Percentiles rank a stretch among this genome's conserved stretches.
phyloP scores from a whole-genome alignment of 768 basidiomycete genomes.

The Leucosporidium yakuticum region DNA sequence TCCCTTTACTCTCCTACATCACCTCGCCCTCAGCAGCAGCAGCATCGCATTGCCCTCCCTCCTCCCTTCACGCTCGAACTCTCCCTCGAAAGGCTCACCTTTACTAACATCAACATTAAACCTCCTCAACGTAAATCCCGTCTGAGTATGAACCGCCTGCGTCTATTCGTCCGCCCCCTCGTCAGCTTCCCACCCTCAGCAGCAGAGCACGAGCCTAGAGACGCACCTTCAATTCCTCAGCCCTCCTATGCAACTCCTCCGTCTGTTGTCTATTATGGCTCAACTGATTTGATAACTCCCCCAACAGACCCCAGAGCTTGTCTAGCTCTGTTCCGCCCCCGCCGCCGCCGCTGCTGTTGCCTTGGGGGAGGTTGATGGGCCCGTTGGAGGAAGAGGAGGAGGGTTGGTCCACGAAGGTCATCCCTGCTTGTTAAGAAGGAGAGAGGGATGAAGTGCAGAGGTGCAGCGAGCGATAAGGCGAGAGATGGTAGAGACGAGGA shows the following conservation, averaged over 20 bases:
- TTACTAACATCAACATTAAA: conserved; percentile 82
- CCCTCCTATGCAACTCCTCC: conserved; percentile 60
- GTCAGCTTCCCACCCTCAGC: not conserved
- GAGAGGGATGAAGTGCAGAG: not conserved
- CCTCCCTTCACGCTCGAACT: conserved; percentile 4
- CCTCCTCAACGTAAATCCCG: conserved; percentile 71
- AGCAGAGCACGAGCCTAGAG: not conserved
- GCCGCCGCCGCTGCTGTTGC: no score
- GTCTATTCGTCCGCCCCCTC: conserved; percentile 54
- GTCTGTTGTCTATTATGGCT: conserved; percentile 73
- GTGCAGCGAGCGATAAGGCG: not conserved
- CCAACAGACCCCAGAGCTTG: conserved; percentile 69
- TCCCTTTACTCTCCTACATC: no score
- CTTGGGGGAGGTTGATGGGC: no score
- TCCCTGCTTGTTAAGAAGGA: not conserved
- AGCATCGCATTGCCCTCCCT: not conserved
- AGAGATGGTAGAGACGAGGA: not conserved
- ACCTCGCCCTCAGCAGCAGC: no score
- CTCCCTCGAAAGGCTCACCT: conserved; percentile 52
- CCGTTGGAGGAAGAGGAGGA: not conserved
- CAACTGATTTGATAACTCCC: conserved; percentile 77
- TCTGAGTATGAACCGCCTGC: conserved; percentile 65
- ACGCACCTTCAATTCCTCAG: conserved; percentile 66
- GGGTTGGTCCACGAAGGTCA: not conserved
- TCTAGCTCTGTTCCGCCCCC: conserved; percentile 51